These are phyloP conservation scores for Diplosphaera chodatii DNA, from an alignment of 139 green algal genomes.

Conservation along the genomic window DNA sequence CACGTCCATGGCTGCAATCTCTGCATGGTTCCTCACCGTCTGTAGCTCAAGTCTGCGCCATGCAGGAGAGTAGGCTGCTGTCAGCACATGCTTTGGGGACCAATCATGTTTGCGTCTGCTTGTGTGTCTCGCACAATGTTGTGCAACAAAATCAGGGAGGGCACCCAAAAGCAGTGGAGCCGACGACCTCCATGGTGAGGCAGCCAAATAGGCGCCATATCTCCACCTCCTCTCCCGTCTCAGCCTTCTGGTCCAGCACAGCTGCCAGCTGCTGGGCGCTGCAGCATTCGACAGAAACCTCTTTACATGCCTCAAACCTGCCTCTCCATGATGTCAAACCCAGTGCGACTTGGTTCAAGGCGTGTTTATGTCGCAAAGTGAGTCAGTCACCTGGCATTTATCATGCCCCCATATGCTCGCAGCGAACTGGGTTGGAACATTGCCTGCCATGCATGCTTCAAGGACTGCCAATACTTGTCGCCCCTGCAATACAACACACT, in stretches of 20 bases:
- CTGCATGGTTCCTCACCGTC: background rate
- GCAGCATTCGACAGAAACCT: too few relatives aligned
- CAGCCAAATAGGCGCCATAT: slow-evolving; percentile 32
- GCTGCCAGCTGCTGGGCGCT: slow-evolving; percentile 23
- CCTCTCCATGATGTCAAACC: too few relatives aligned
- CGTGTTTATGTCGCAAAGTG: too few relatives aligned
- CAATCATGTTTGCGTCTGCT: too few relatives aligned
- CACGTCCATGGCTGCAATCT: background rate
- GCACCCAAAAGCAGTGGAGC: slow-evolving; percentile 51
- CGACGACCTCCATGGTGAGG: slow-evolving; percentile 53
- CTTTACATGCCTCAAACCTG: too few relatives aligned
- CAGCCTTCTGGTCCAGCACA: slow-evolving; percentile 18
- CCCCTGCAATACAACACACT: background rate
- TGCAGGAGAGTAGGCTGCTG: too few relatives aligned
- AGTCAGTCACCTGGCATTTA: too few relatives aligned
- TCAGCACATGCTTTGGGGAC: too few relatives aligned
- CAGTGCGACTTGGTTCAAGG: too few relatives aligned
- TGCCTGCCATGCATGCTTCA: background rate
- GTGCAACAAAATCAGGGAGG: too few relatives aligned
- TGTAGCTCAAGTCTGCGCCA: background rate
- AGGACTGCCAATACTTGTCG: background rate
- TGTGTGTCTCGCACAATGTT: too few relatives aligned
- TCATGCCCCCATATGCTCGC: slow-evolving; percentile 30
- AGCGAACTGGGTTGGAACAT: slow-evolving; percentile 8
- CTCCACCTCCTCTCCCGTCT: slow-evolving; percentile 20